Evolutionary conservation across 306 rosid genomes (phyloP).

Genomic region (Cicer judaicum): DNA sequence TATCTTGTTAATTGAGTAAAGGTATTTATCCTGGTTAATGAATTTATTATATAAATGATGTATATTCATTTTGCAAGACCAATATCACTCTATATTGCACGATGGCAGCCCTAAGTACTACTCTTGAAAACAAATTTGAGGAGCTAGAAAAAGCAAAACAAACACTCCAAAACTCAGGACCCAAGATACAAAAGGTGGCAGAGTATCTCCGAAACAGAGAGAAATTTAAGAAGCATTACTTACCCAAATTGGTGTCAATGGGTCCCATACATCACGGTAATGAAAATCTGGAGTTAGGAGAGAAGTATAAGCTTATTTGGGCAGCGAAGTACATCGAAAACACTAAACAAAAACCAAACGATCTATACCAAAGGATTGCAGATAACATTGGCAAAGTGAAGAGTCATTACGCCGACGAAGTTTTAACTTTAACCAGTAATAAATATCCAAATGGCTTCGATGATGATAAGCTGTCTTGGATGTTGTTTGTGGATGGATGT

Average conservation of each 20-base stretch:
- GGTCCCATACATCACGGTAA: constrained; percentile 38
- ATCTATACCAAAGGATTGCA: neutral
- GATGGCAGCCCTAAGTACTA: neutral
- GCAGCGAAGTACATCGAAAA: neutral
- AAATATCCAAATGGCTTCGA: neutral
- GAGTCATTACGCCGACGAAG: neutral
- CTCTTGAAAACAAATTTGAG: neutral
- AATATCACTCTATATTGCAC: neutral
- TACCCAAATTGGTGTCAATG: constrained; percentile 14
- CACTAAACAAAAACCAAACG: neutral
- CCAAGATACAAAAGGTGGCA: constrained; percentile 42
- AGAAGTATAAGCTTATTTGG: constrained; percentile 18
- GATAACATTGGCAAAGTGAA: neutral
- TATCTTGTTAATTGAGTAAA: neutral
- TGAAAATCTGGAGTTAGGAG: neutral
- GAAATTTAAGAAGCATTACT: neutral
- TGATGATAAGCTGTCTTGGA: neutral
- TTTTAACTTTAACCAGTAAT: neutral
- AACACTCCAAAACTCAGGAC: no score
- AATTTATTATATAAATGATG: neutral
- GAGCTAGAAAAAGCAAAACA: neutral
- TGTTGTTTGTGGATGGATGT: constrained; percentile 31
- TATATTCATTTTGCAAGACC: neutral
- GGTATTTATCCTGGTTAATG: neutral
- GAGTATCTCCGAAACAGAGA: neutral